These are phyloP conservation scores for Puccinia coronata DNA, from an alignment of 1,284 basidiomycete species.

Conservation along the genomic window DNA sequence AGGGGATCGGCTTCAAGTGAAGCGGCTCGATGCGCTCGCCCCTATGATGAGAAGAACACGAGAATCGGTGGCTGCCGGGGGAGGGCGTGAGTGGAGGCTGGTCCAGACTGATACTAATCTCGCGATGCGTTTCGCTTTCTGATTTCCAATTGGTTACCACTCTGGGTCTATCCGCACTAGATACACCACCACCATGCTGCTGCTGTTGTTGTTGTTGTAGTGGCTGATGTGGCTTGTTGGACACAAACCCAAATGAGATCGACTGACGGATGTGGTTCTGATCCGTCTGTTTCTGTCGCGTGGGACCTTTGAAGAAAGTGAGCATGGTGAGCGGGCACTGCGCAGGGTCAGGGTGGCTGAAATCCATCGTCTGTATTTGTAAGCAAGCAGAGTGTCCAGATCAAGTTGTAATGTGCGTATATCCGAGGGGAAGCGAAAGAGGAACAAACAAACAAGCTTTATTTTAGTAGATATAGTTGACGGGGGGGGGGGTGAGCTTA, in stretches of 20 bases:
- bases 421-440: too few species aligned
- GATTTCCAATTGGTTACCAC: constrained; percentile 18
- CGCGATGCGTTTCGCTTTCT: neutral
- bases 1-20: neutral
- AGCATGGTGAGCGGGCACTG: neutral
- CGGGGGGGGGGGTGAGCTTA: too few species aligned
- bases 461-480: too few species aligned
- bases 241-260: neutral
- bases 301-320: constrained; percentile 11
- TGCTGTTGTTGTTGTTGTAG: neutral
- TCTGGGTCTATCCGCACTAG: neutral
- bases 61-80: neutral
- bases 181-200: too few species aligned
- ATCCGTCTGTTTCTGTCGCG: neutral
- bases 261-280: neutral
- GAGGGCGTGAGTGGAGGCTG: neutral
- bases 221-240: neutral
- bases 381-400: too few species aligned
- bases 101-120: neutral
- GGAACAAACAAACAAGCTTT: too few species aligned
- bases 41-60: neutral
- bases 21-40: constrained; percentile 5
- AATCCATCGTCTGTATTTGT: too few species aligned
- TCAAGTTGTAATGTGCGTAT: too few species aligned
- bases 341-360: too few species aligned